Evolutionary conservation across 176 grass and related monocot species (phyloP).

Genomic region (Oryza longistaminata): DNA sequence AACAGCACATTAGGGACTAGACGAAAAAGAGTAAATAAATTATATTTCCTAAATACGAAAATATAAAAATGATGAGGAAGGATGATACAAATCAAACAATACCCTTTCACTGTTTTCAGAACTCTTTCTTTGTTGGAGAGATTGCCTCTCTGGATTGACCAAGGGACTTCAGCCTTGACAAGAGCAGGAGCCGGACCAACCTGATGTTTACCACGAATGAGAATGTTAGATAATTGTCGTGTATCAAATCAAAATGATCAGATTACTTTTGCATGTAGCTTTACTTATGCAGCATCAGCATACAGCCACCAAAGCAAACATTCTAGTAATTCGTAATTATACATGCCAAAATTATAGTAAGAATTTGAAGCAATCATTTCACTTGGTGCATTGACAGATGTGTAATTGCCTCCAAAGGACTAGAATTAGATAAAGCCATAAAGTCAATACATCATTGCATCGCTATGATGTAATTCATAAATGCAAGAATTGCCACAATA

Average conservation of each 20-base stretch:
- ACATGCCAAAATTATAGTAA: background rate
- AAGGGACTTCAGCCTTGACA: conserved; percentile 82
- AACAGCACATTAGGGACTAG: background rate
- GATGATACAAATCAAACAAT: conserved; percentile 35
- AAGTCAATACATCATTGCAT: background rate
- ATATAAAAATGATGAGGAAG: background rate
- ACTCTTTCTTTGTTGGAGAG: conserved; percentile 66
- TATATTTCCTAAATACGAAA: background rate
- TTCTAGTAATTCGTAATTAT: background rate
- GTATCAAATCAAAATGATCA: conserved; percentile 22
- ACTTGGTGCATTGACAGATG: background rate
- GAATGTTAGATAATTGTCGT: conserved; percentile 1
- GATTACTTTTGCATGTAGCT: background rate
- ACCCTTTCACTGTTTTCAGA: conserved; percentile 88
- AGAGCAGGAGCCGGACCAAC: conserved; percentile 43
- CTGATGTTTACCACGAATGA: conserved; percentile 41
- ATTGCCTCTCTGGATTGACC: conserved; percentile 63
- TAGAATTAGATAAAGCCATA: background rate
- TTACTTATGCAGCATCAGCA: background rate
- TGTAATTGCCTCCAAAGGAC: background rate
- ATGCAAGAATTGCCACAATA: background rate
- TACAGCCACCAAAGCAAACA: background rate
- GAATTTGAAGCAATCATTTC: background rate
- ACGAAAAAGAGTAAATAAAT: background rate
- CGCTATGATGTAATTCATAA: conserved; percentile 7